Base-by-base conservation (phyloP, 2,329 filamentous ascomycete genomes). In the Aaosphaeria pasadenensis region DNA sequence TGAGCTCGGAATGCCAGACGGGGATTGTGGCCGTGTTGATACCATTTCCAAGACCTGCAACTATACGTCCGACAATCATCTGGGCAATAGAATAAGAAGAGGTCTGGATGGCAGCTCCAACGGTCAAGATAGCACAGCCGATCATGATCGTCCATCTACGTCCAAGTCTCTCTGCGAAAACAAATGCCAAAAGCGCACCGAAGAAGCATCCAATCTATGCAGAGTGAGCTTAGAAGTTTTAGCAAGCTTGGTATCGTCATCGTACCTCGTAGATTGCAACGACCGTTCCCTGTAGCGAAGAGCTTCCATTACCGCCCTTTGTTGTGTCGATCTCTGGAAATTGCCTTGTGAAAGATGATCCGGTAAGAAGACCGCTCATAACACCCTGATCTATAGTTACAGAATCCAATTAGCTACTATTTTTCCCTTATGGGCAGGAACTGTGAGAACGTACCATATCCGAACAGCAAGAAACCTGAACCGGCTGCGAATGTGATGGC, bases 201-300 rank as follows among this genome's bases (percentile, higher is more conserved):
- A 83, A 66, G 61, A 84, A 83, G 58, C 81, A 84, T 6, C 81
- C 81, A 31, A 84, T 71, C 82, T 82, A 24, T 24, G 17, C 17
- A 24, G 17, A 24, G 17, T 24, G 17, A 24, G 17, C 17, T 24
- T 24, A 24, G 17, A 24, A 24, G 17, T 24, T 24, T 24, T 24
- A 24, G 17, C 17, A 24, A 24, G 17, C 17, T 24, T 24, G 17
- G 17, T 24, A 24, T 24, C 17, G 17, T 24, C 17, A 24, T 24
- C 17, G 17, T 24, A 80, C 38, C 43, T 46, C 69, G 39, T 48
- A 49, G 42, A 60, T 58, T 13, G 44, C 44, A n/a, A 42, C 36
- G 30, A 46, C 44, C 2, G 36, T 42, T 6, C 44, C 44, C 30
- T 46, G 44, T 11, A 41, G 36, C 36, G 44, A 29, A 6, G 43